Evolutionary conservation across 2,329 filamentous ascomycete species (phyloP), one percentile per base, ranked within the genome.

Genomic region (Exophiala mesophila): DNA sequence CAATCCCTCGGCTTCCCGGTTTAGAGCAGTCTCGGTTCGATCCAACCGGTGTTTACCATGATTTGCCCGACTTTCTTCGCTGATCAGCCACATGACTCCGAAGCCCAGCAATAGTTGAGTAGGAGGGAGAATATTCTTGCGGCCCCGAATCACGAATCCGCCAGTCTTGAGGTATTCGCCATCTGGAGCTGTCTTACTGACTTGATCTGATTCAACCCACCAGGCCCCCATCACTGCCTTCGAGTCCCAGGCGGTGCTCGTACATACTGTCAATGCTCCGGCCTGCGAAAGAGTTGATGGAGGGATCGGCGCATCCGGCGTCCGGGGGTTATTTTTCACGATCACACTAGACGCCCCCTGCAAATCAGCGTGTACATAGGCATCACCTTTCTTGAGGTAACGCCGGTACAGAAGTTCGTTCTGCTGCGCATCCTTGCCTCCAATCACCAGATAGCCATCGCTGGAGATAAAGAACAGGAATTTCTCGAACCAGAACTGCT

Each of bases 151-250:
- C 63, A 82, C 78, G 61, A 98, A 96, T 50, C 78, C 78, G 13
- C 90, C 92, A 0, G 77, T 72, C 0, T 81, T 77, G 5, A 98
- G 66, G 55, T 86, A 90, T 53, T 94, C 89, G 17, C 90, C 90
- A 0, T 77, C 80, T 1, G 81, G 74, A 0, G 84, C 82, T 23
- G 80, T 86, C 66, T 97, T 97, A 7, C 85, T 88, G 0, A 98
- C 87, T 62, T 97, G 89, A 40, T 90, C 82, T 2, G 86, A 83
- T 49, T 83, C 81, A 0, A 94, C 90, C 92, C 92, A 98, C 83
- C 87, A 98, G 6, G 90, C 89, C 13, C 85, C 83, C 85, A 97
- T 94, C 12, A 88, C 80, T 6, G 90, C 90, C 63, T 98, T 98
- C 1, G 86, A 90, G 47, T 97, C 92, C 92, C 92, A 98, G 0